Base-by-base conservation (phyloP, 2,329 filamentous ascomycete genomes). In the Aspergillus transmontanensis region DNA sequence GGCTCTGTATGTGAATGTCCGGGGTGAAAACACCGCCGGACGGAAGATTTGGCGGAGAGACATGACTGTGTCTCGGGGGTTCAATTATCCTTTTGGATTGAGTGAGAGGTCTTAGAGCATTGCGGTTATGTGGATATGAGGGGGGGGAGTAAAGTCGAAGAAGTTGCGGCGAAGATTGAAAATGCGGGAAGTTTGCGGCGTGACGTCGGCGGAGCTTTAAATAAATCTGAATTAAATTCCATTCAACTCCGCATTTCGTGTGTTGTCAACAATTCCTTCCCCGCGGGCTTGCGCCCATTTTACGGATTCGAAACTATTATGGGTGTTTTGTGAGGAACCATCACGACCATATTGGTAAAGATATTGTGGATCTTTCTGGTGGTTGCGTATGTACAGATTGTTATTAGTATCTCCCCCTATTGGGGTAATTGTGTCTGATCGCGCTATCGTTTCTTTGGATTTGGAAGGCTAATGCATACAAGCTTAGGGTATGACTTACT, bases 21-120 rank as follows among this genome's bases (percentile, higher is more conserved):
- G 69, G 57, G 67, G 68, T 23, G 68, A 66, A 9, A 71, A 62
- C 53, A 63, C 48, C 26, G 62, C 46, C 36, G 64, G 54, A 9
- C 61, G 64, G 39, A 68, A 46, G 34, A 69, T 51, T 36, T 66
- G 62, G 45, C 69, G 66, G 43, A 73, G 65, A 63, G 70, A 71
- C 73, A 76, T 76, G 32, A 5, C 9, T 28, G 19, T 51, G 48
- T 32, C 28, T 51, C 10, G 6, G 16, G 28, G 6, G 9, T n/a
- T 51, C 28, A 51, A 32, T 51, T 34, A 28, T 34, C 4, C 21
- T 19, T 19, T 50, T 10, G 26, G 26, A 30, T 19, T 19, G 2
- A 50, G 26, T 19, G 26, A 50, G 43, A 39, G n/a, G 43, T 4
- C 6, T 28, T 36, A 16, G 14, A 19, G 19, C 57, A 51, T 34